Base-by-base conservation (phyloP, 164 flowering plant genomes). In the Magnolia sinica region DNA sequence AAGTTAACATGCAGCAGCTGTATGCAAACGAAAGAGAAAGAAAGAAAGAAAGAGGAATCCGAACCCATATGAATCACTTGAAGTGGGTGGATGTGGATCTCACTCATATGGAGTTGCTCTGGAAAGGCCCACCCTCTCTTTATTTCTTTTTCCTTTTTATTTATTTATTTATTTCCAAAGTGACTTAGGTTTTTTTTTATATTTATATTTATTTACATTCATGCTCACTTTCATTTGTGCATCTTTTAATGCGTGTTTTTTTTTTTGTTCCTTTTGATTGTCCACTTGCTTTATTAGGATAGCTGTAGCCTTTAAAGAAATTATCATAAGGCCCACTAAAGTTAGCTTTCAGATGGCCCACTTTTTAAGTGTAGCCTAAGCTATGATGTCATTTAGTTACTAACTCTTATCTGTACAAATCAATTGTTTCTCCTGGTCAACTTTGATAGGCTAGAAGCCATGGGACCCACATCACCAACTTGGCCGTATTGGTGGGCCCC, bases 51-150 rank as follows among this genome's bases (percentile, higher is more conserved):
- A 37, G 6, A 3, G 45, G 45, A 37, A 3, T 37, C 45, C 45
- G 7, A 37, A 37, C 45, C 45, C 45, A 37, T 37, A 37, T 37
- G 45, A 37, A 37, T 37, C 45, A 37, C 45, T 37, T 55, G 72
- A 29, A 45, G 51, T 29, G 72, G 51, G 72, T 19, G 67, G 67
- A 64, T 64, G 67, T 64, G 67, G 67, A 64, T 13, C 67, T 64
- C 67, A 64, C 67, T n/a, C 22, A n/a, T 2, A 0, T 8, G 10
- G 14, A 64, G 9, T 2, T 8, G 10, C 7, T n/a, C 19, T 19
- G 24, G 24, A 9, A 8, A n/a, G 68, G 10, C 14, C 14, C 10
- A n/a, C 22, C 19, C 10, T 20, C 68, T 8, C 24, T 8, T 64
- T 20, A 18, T 20, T n/a, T 20, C 24, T 20, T 18, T 64, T 64